Base-by-base conservation (phyloP, 2,329 filamentous ascomycete genomes). In the Paecilomyces variotii region DNA sequence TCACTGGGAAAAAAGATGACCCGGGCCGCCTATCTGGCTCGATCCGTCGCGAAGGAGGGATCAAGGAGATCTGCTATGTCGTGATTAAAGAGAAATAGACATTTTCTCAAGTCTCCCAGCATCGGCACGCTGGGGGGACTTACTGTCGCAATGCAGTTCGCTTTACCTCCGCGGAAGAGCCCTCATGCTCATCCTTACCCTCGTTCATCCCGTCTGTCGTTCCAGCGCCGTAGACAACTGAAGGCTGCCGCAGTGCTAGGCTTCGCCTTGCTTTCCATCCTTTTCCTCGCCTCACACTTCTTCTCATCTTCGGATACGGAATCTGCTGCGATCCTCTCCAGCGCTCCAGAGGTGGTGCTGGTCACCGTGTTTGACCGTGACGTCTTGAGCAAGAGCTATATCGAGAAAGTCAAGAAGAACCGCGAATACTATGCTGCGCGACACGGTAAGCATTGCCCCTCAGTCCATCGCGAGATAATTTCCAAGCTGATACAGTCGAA, bases 141-240 rank as follows among this genome's bases (percentile, higher is more conserved):
- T 5, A 52, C 52, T 54, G 32, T 59, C 53, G 52, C 59, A 66
- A 94, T 96, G 91, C 92, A 96, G 74, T 91, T 93, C 80, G 91
- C 92, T 63, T 87, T 95, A 67, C 91, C 91, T 57, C 85, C 90
- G 68, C 88, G 91, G 74, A 96, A 93, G 78, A 86, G 84, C 70
- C 93, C 89, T 64, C 86, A 88, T 70, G 85, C 88, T 64, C 84
- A 86, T 64, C 86, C 87, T 30, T 93, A 90, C 76, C 81, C 63
- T 78, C 85, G 68, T 76, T 68, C 74, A 26, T 70, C 74, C 54
- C 67, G 66, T 59, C 61, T 75, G 27, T 70, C 73, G 30, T 64
- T 68, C 50, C 68, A 76, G 62, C 84, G 88, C 62, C 82, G 84
- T 65, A 84, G 82, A 68, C 85, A 88, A 64, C 69, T 87, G 57